Evolutionary conservation across 139 green algal genomes (phyloP).

Genomic region (Haematococcus lacustris): DNA sequence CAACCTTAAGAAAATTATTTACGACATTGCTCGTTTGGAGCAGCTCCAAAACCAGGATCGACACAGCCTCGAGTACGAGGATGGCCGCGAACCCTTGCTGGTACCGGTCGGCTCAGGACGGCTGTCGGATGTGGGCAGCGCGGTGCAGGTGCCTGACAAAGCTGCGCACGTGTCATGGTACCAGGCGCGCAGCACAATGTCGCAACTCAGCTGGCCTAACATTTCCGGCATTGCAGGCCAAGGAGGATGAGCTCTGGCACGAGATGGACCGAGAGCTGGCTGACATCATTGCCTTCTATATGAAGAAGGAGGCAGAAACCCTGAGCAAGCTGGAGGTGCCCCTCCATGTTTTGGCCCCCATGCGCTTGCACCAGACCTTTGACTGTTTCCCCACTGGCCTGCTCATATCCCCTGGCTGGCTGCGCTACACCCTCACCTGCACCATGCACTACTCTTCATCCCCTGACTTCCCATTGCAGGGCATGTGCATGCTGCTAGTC

Average conservation of each 20-base stretch:
- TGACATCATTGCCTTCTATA: slow-evolving; percentile 36
- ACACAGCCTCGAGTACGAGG: background rate
- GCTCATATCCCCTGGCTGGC: too few relatives aligned
- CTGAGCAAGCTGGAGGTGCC: slow-evolving; percentile 14
- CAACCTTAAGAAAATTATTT: slow-evolving; percentile 58
- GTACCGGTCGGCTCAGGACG: background rate
- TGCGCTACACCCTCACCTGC: too few relatives aligned
- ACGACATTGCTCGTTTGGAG: slow-evolving; percentile 28
- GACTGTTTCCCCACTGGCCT: too few relatives aligned
- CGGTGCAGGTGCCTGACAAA: background rate
- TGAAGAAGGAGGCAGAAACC: slow-evolving; percentile 42
- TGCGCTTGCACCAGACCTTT: too few relatives aligned
- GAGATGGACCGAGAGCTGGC: slow-evolving; percentile 39
- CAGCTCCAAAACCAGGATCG: slow-evolving; percentile 5
- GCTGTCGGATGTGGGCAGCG: background rate
- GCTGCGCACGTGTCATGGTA: background rate
- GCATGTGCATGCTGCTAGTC: too few relatives aligned
- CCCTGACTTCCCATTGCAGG: too few relatives aligned
- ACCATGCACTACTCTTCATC: too few relatives aligned
- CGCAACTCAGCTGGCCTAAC: background rate
- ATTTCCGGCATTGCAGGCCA: background rate
- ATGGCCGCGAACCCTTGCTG: background rate
- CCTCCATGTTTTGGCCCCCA: background rate
- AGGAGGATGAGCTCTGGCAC: slow-evolving; percentile 30
- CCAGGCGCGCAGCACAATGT: background rate